phyloP scores from a whole-genome alignment of 768 basidiomycete genomes.

The Kwoniella botswanensis region DNA sequence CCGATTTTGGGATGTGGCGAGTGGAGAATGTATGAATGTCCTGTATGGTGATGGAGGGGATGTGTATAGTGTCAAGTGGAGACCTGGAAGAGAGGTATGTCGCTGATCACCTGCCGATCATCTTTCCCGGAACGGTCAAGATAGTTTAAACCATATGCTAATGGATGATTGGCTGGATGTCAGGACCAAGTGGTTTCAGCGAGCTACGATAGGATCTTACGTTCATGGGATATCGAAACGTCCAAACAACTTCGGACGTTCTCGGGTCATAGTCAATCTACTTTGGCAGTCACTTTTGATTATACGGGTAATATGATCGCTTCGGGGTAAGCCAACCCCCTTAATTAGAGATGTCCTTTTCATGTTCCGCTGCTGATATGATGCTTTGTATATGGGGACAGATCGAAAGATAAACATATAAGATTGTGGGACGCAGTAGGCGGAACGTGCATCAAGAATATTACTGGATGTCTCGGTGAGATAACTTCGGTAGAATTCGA shows the following conservation, averaged over 20 bases:
- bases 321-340: constrained; percentile 40
- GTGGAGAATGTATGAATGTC: constrained; percentile 28
- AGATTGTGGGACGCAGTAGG: constrained; percentile 56
- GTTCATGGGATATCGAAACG: constrained; percentile 51
- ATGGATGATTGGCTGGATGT: neutral
- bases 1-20: constrained; percentile 44
- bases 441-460: constrained; percentile 50
- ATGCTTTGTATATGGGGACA: neutral
- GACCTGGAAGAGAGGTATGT: constrained; percentile 35
- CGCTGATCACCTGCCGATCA: no score
- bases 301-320: constrained; percentile 51
- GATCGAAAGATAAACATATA: constrained; percentile 53
- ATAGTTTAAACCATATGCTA: no score
- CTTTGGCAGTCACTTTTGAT: constrained; percentile 49
- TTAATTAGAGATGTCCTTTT: no score
- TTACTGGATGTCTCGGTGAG: constrained; percentile 53
- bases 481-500: constrained; percentile 56
- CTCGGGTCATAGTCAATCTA: constrained; percentile 53
- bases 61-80: constrained; percentile 54
- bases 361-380: neutral
- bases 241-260: constrained; percentile 53
- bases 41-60: constrained; percentile 51
- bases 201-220: constrained; percentile 54
- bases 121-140: no score
- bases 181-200: constrained; percentile 52